Conservation (phyloP, 2,329 filamentous ascomycete species). For the Rutstroemia sp. region DNA sequence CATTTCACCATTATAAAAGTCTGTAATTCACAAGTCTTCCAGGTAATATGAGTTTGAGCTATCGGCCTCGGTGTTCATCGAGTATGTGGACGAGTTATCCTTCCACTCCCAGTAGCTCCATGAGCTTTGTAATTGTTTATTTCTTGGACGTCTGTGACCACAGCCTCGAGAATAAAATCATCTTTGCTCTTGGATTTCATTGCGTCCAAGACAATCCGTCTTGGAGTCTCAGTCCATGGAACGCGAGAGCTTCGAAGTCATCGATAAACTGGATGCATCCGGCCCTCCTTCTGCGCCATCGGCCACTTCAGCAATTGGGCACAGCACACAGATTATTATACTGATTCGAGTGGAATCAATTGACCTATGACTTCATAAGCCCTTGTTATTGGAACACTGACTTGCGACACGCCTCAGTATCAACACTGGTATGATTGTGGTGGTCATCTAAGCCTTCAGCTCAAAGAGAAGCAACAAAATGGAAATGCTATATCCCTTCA, state of each 20-base stretch:
- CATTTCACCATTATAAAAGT: no score
- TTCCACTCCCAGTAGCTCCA: no score
- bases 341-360: constrained; percentile 15
- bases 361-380: constrained; percentile 16
- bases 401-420: constrained; percentile 14
- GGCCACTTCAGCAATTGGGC: constrained; percentile 10
- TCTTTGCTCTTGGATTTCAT: no score
- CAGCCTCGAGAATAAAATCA: no score
- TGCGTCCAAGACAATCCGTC: no score
- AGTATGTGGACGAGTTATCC: no score
- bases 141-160: no score
- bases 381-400: constrained; percentile 16
- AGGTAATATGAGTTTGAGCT: no score
- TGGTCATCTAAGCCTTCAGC: constrained; percentile 37
- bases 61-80: no score
- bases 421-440: constrained; percentile 15
- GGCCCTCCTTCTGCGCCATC: neutral
- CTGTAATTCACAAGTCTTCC: no score
- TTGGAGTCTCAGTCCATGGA: no score
- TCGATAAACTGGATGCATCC: neutral
- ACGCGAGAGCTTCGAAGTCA: neutral
- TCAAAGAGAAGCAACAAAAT: constrained; percentile 37
- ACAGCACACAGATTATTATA: constrained; percentile 15
- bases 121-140: no score
- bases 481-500: constrained; percentile 35